Evolutionary conservation across 140 eudicot species (phyloP).

Genomic region (Erigeron philadelphicus): DNA sequence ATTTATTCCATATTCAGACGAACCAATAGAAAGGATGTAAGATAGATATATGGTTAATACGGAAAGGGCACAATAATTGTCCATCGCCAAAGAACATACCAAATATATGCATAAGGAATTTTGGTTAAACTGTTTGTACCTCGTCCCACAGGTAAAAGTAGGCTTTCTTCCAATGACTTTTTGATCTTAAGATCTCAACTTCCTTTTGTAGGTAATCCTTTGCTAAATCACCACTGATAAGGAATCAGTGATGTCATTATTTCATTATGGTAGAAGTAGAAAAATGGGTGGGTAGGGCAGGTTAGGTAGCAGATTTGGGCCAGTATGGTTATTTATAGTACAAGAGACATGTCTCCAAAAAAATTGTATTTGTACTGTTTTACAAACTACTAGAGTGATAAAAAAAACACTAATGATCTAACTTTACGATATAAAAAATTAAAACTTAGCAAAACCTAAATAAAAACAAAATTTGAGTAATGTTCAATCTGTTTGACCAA

Average conservation of each 20-base stretch:
- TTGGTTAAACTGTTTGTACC: slow-evolving; percentile 40
- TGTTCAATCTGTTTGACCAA: background rate
- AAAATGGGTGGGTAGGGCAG: background rate
- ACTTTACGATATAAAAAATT: background rate
- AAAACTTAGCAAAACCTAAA: background rate
- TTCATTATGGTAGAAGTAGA: slow-evolving; percentile 9
- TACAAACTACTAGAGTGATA: background rate
- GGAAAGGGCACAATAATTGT: background rate
- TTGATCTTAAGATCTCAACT: slow-evolving; percentile 74
- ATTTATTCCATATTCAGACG: slow-evolving; percentile 23
- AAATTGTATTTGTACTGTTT: background rate
- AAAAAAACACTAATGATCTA: background rate
- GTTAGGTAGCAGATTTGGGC: background rate
- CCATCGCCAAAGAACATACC: slow-evolving; percentile 16
- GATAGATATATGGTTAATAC: background rate
- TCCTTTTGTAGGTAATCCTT: slow-evolving; percentile 68
- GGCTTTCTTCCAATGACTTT: slow-evolving; percentile 87
- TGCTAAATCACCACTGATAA: slow-evolving; percentile 64
- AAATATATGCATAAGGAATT: background rate
- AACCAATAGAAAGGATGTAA: background rate
- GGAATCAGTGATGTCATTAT: slow-evolving; percentile 34
- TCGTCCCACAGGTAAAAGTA: slow-evolving; percentile 98
- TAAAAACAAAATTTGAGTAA: background rate
- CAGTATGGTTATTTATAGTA: background rate
- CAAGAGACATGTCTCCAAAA: background rate